Base-by-base conservation (phyloP, 257 asterid species). In the Solanum dulcamara region DNA sequence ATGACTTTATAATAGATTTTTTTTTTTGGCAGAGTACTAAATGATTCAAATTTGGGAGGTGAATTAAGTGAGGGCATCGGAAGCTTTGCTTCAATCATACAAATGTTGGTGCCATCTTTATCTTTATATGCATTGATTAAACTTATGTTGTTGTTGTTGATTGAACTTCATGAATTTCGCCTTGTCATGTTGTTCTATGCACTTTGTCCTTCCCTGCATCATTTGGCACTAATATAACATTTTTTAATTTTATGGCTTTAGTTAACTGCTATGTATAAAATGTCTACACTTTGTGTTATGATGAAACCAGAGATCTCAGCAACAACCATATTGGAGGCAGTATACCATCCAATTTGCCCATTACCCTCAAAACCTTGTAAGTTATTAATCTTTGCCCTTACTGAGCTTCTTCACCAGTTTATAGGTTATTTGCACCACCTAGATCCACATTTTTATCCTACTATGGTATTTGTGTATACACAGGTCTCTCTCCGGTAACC, bases 251-350 rank as follows among this genome's bases (percentile, higher is more conserved):
- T 74, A 18, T 42, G 81, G 81, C 14, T 42, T 74, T 24, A 74
- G 57, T 15, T 28, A 26, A 46, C 22, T 77, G 3, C 10, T 44
- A 28, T 5, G 62, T 30, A 14, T 80, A 24, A 37, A 82, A 59
- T 72, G 83, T 84, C 72, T 59, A 14, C 24, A 10, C 26, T 44
- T 14, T 75, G 80, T 22, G 77, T 85, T 38, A 68, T 79, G 72
- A 35, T 84, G 37, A 82, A 84, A 53, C 74, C 93, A 95, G 99
- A 85, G 92, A 96, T 89, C 87, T 96, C 37, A 91, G 98, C 84
- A 86, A 91, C 93, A 96, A 96, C 89, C 97, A 90, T 38, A 96
- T 96, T 72, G 98, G 97, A 18, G 99, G 99, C 86, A 87, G 86
- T 81, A 90, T 96, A 81, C 98, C 99, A 9, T 75, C 93, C 75